phyloP scores from a whole-genome alignment of 306 rosid genomes.

The Sophora flavescens region DNA sequence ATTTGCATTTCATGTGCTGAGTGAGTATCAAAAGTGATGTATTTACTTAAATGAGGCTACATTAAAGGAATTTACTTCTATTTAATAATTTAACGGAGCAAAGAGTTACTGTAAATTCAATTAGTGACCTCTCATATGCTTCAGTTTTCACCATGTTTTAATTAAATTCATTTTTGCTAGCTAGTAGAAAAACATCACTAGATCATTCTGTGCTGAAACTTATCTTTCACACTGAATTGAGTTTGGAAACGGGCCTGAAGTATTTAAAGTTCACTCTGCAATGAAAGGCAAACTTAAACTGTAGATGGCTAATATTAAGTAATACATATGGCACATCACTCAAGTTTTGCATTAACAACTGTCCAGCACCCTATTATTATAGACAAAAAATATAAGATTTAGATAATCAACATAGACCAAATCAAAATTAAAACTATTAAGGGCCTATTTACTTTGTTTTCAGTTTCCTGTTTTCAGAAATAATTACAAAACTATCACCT shows the following conservation, averaged over 20 bases:
- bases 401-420: background rate
- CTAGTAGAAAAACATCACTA: background rate
- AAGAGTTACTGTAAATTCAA: background rate
- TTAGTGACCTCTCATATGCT: slow-evolving; percentile 1
- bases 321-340: background rate
- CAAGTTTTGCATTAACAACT: background rate
- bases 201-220: background rate
- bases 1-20: background rate
- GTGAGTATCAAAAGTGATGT: background rate
- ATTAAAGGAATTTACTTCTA: background rate
- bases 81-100: slow-evolving; percentile 1
- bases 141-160: background rate
- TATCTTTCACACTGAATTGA: background rate
- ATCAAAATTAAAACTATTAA: background rate
- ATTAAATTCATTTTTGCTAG: slow-evolving; percentile 11
- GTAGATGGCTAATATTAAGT: background rate
- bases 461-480: too few species aligned
- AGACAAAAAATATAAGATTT: slow-evolving; percentile 11
- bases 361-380: background rate
- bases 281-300: background rate
- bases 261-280: slow-evolving; percentile 12
- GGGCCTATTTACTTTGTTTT: too few species aligned
- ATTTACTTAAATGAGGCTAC: background rate
- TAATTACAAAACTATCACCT: too few species aligned
- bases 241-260: background rate